Base-by-base conservation (phyloP, 495 filamentous ascomycete species). In the Hyaloscypha variabilis region DNA sequence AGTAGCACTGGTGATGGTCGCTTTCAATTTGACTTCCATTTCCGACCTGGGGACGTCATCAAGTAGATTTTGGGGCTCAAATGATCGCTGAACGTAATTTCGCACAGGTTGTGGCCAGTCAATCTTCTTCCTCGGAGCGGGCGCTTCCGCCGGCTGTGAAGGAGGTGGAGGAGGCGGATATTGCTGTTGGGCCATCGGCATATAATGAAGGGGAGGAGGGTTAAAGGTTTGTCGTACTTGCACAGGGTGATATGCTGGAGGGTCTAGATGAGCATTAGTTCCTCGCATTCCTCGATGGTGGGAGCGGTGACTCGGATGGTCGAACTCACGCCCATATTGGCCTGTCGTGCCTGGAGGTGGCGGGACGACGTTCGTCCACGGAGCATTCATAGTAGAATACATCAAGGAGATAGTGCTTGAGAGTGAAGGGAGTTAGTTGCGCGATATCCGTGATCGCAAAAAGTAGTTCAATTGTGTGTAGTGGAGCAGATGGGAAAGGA, bases 1-100 rank as follows among this genome's bases (percentile, higher is more conserved):
- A 63, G 91, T 91, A 42, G 92, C 91, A 30, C 86, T 79, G 57
- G 89, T 90, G 70, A 99, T 98, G 70, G 92, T 87, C 25, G 89
- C 75, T 77, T 94, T 97, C 59, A 98, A 79, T 70, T 93, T 96
- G 61, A 80, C 79, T 72, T 97, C 89, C 83, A 97, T 91, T 31
- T 95, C 92, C 42, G 79, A 68, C 62, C 80, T 81, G 56, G 75
- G 74, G 26, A 97, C 86, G 57, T 85, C 85, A n/a, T 83, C 66
- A 60, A 92, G 81, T 23, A 84, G 77, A 69, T 92, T 88, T 51
- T 87, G 86, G 8, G 86, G 82, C 11, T 88, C 89, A 75, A 97
- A 96, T 23, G 90, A 88, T 58, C 93, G 87, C 71, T 92, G 89
- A 17, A 96, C 93, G 71, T 96, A 97, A 56, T 79, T 74, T 54